These are phyloP conservation scores for Pyrus bretschneideri DNA, from an alignment of 306 rosid species.

Conservation along the genomic window DNA sequence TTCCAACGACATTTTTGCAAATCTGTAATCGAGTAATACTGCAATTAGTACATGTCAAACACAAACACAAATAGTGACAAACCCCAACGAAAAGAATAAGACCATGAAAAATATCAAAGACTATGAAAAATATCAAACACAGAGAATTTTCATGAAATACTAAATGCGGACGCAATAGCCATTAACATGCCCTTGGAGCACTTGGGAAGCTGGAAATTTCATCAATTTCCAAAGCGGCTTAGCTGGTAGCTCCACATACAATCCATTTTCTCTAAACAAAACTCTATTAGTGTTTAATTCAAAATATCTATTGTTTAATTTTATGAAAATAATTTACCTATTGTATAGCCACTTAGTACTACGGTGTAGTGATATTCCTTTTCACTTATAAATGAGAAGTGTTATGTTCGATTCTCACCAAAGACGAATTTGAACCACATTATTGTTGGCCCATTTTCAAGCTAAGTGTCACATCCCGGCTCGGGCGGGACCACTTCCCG, in stretches of 20 bases:
- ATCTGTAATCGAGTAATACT: no score
- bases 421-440: no score
- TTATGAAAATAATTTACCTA: no score
- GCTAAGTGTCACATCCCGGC: no score
- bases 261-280: conserved; percentile 36
- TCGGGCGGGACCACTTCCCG: no score
- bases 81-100: not conserved
- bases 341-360: no score
- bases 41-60: not conserved
- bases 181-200: conserved; percentile 40
- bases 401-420: no score
- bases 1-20: not conserved
- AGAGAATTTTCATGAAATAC: conserved; percentile 43
- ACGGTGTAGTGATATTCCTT: no score
- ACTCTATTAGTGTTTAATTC: conserved; percentile 18
- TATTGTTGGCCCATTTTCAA: no score
- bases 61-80: not conserved
- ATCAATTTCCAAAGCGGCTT: conserved; percentile 37
- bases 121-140: not conserved
- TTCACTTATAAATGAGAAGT: no score
- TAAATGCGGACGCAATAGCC: conserved; percentile 60
- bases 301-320: no score
- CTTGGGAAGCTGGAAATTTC: conserved; percentile 23
- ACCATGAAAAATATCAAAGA: not conserved
- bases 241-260: conserved; percentile 49